Conservation (phyloP, 75 land plant genomes). For the Pseudotsuga menziesii region DNA sequence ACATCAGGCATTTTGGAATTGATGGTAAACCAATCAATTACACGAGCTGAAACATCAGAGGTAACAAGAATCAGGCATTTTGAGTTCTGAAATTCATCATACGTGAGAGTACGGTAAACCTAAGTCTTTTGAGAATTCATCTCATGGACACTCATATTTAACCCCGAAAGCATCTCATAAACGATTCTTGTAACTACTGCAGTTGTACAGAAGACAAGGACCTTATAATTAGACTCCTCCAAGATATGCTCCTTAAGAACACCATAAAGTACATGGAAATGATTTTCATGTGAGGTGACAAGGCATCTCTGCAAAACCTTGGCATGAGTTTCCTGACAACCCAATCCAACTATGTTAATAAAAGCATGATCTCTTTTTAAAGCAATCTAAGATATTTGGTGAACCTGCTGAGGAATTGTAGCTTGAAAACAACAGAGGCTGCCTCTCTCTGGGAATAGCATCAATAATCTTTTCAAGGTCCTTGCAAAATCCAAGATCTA, state of each 20-base stretch:
- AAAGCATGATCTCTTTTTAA: constrained; percentile 56
- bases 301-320: constrained; percentile 60
- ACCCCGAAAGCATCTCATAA: constrained; percentile 33
- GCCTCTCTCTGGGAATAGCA: no score
- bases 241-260: constrained; percentile 55
- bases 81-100: constrained; percentile 64
- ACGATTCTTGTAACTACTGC: constrained; percentile 58
- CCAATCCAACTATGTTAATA: constrained; percentile 56
- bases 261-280: constrained; percentile 47
- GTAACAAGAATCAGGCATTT: constrained; percentile 64
- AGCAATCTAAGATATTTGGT: constrained; percentile 65
- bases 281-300: constrained; percentile 52
- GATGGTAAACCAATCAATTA: constrained; percentile 74
- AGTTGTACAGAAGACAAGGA: constrained; percentile 73
- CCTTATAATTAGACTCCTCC: constrained; percentile 48
- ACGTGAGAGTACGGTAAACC: constrained; percentile 41
- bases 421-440: no score
- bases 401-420: no score
- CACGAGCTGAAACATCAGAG: constrained; percentile 71
- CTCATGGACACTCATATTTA: constrained; percentile 68
- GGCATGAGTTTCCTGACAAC: constrained; percentile 37
- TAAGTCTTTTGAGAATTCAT: constrained; percentile 70
- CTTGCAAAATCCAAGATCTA: no score
- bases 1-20: no score
- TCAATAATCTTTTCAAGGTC: no score